Evolutionary conservation across 306 rosid species (phyloP).

Genomic region (Aeschynomene evenia): DNA sequence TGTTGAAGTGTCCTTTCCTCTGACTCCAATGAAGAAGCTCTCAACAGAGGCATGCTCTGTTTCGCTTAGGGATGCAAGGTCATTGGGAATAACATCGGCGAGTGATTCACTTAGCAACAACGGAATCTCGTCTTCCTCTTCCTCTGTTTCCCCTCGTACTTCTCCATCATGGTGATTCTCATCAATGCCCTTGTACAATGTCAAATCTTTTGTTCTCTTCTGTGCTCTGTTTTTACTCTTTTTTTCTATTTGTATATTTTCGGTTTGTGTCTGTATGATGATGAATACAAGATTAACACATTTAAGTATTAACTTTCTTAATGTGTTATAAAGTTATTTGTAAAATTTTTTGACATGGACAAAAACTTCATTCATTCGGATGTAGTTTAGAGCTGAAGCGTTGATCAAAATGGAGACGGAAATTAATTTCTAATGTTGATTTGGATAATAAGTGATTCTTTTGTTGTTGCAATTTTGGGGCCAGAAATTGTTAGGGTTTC

Average conservation of each 20-base stretch:
- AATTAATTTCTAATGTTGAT: too few species aligned
- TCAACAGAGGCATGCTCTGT: conserved; percentile 71
- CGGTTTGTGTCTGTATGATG: background rate
- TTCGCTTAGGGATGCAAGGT: conserved; percentile 65
- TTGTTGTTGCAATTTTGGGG: too few species aligned
- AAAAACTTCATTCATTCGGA: too few species aligned
- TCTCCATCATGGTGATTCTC: conserved; percentile 89
- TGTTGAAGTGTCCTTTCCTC: conserved; percentile 40
- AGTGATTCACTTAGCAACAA: conserved; percentile 68
- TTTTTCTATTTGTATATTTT: background rate
- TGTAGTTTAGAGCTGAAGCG: too few species aligned
- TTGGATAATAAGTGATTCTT: too few species aligned
- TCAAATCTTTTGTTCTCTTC: background rate
- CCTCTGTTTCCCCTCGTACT: conserved; percentile 75
- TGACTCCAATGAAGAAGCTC: conserved; percentile 84
- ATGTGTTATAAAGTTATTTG: too few species aligned
- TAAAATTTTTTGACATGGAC: too few species aligned
- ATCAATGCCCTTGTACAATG: conserved; percentile 12
- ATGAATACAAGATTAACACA: too few species aligned
- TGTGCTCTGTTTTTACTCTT: background rate
- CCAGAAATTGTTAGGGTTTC: too few species aligned
- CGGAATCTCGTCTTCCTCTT: conserved; percentile 63
- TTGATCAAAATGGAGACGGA: too few species aligned
- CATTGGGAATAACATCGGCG: conserved; percentile 61
- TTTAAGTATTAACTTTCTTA: too few species aligned